Evolutionary conservation across 2,329 filamentous ascomycete species (phyloP).

Genomic region (Penicillium expansum): DNA sequence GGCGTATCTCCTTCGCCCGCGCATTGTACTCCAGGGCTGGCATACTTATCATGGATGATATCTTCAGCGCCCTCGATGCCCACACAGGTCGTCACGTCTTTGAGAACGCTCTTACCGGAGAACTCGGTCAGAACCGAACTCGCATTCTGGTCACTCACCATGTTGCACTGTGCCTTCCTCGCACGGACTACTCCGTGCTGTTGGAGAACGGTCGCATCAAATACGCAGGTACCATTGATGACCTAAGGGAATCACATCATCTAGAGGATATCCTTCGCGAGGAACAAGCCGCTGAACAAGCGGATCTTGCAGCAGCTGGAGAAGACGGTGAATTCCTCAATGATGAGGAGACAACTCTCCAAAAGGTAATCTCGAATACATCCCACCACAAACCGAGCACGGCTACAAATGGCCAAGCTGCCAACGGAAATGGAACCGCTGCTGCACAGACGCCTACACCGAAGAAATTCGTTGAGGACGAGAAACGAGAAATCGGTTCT

Average conservation of each 20-base stretch:
- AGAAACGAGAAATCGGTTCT: slow-evolving; percentile 67
- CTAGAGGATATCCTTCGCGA: slow-evolving; percentile 44
- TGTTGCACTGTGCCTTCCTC: slow-evolving; percentile 66
- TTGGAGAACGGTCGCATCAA: slow-evolving; percentile 66
- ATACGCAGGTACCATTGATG: slow-evolving; percentile 62
- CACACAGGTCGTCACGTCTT: slow-evolving; percentile 78
- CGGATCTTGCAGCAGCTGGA: slow-evolving; percentile 11
- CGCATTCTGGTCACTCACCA: slow-evolving; percentile 80
- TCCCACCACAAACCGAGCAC: slow-evolving; percentile 10
- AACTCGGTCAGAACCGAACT: slow-evolving; percentile 67
- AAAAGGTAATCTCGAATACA: slow-evolving; percentile 25
- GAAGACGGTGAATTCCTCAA: slow-evolving; percentile 12
- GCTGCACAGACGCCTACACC: slow-evolving; percentile 36
- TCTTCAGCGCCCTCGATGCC: slow-evolving; percentile 77
- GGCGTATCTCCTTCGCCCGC: slow-evolving; percentile 75
- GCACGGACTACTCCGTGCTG: slow-evolving; percentile 71
- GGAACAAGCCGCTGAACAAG: slow-evolving; percentile 46
- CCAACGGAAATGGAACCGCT: slow-evolving; percentile 17
- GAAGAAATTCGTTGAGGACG: slow-evolving; percentile 74
- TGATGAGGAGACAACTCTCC: slow-evolving; percentile 18
- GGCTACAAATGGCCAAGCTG: slow-evolving; percentile 10
- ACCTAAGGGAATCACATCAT: slow-evolving; percentile 48
- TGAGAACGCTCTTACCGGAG: slow-evolving; percentile 70
- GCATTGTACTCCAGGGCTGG: slow-evolving; percentile 77
- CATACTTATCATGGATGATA: slow-evolving; percentile 76